Conservation (phyloP, 1,139 yeast genomes). For the Hemisphaericaspora lyxosophila region DNA sequence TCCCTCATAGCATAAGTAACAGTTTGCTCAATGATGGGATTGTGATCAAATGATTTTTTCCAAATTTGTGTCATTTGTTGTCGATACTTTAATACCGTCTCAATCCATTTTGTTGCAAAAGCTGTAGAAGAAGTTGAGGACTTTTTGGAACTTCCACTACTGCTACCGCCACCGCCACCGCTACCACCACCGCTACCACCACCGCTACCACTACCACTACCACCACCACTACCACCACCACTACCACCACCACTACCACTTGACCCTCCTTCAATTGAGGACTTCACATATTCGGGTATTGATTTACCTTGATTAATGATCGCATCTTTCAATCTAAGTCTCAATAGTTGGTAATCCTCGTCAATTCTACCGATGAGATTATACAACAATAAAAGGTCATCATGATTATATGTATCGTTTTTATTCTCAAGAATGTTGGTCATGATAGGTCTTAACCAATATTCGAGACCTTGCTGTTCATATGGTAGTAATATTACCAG, state of each 20-base stretch:
- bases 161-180: slow-evolving; percentile 3
- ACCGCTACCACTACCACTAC: slow-evolving; percentile 6
- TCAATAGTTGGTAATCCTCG: slow-evolving; percentile 49
- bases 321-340: slow-evolving; percentile 47
- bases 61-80: slow-evolving; percentile 52
- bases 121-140: slow-evolving; percentile 29
- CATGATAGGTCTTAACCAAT: slow-evolving; percentile 48
- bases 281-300: slow-evolving; percentile 30
- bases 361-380: slow-evolving; percentile 57
- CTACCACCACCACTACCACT: slow-evolving; percentile 5
- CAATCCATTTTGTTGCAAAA: slow-evolving; percentile 72
- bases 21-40: slow-evolving; percentile 52
- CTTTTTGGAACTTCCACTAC: slow-evolving; percentile 7
- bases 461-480: slow-evolving; percentile 54
- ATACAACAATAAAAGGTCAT: slow-evolving; percentile 44
- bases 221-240: slow-evolving; percentile 4
- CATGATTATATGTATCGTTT: slow-evolving; percentile 16
- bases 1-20: slow-evolving; percentile 63
- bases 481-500: slow-evolving; percentile 41
- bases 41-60: slow-evolving; percentile 46
- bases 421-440: slow-evolving; percentile 20
- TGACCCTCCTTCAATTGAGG: slow-evolving; percentile 15
- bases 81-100: slow-evolving; percentile 54
- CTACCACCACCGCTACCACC: too few species aligned
- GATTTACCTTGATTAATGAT: slow-evolving; percentile 42